Conservation (phyloP, 2,329 filamentous ascomycete genomes). For the Teratosphaeria pseudoeucalypti region DNA sequence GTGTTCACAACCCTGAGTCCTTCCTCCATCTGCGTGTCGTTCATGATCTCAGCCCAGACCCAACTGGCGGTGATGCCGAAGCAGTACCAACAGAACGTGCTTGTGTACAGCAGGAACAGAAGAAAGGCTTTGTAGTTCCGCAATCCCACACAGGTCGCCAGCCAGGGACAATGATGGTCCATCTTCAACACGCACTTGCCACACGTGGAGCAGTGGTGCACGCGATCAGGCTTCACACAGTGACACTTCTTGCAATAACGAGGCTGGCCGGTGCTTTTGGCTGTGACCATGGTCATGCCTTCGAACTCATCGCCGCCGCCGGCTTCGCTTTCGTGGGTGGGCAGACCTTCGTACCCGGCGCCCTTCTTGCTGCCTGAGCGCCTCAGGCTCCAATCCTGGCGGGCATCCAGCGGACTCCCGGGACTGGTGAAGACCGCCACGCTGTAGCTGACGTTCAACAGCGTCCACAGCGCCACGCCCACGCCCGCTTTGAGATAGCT, state of each 20-base stretch:
- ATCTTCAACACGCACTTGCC: conserved; percentile 93
- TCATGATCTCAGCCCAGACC: conserved; percentile 76
- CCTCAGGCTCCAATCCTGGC: conserved; percentile 13
- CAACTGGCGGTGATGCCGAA: conserved; percentile 70
- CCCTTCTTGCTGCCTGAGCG: conserved; percentile 9
- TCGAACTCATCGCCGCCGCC: conserved; percentile 2
- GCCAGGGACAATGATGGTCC: conserved; percentile 98
- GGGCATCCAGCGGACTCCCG: conserved; percentile 49
- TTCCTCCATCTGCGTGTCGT: conserved; percentile 60
- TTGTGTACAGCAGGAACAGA: conserved; percentile 82
- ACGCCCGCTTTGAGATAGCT: conserved; percentile 38
- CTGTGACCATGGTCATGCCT: conserved; percentile 62
- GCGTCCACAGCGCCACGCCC: conserved; percentile 60
- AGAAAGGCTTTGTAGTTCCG: conserved; percentile 94
- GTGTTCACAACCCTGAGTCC: conserved; percentile 75
- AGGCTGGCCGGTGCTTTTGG: conserved; percentile 70
- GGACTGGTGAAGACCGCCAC: conserved; percentile 88
- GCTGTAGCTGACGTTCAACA: conserved; percentile 84
- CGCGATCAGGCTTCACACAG: conserved; percentile 83
- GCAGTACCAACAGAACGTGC: conserved; percentile 70
- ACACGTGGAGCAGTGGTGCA: conserved; percentile 95
- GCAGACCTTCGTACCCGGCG: conserved; percentile 63
- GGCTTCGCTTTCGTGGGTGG: conserved; percentile 58
- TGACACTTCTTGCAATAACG: conserved; percentile 98
- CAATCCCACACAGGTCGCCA: conserved; percentile 88